Base-by-base conservation (phyloP, 1,139 yeast species). In the Pichia sp. region DNA sequence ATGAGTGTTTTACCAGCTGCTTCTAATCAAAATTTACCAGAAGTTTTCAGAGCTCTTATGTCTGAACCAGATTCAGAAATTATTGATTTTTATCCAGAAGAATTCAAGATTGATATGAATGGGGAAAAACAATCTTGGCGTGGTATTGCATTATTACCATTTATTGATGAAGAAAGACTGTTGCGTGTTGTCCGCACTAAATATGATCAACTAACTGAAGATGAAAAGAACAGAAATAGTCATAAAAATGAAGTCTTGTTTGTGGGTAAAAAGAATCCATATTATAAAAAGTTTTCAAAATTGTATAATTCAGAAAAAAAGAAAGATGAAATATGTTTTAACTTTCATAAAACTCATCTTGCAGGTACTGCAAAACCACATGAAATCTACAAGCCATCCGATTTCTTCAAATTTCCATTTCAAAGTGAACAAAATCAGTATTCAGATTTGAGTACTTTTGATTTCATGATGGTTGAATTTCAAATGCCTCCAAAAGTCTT, bases 1-100 rank as follows among this genome's bases (percentile, higher is more conserved):
- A 90, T 94, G 97, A 85, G 96, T 60, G 98, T 94, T 28, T 71
- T 94, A 58, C 98, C 99, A 0, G 97, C 97, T 1, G 96, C 95
- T 2, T 87, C 96, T 1, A 86, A 89, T n/a, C 96, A 88, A 61
- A 84, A 86, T 5, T 71, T 94, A 39, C 99, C 99, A 0, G 81
- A 77, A 47, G 80, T 87, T 3, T 87, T 92, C 67, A 76, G 94
- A 51, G 83, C 85, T 1, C 70, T 94, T 57, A 90, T 90, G 97
- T 79, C 82, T 10, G 80, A 83, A 37, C 78, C 83, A 0, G 79
- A 79, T 45, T 86, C 96, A 50, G 95, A 86, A 48, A 88, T 90
- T 55, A 82, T 87, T 56, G 97, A 90, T 61, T 90, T 89, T 59
- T 90, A 90, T 62, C 97, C 97, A 0, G 87, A 79, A 53, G 86